Conservation (phyloP, 768 basidiomycete genomes). For the Neoboletus magnificus region DNA sequence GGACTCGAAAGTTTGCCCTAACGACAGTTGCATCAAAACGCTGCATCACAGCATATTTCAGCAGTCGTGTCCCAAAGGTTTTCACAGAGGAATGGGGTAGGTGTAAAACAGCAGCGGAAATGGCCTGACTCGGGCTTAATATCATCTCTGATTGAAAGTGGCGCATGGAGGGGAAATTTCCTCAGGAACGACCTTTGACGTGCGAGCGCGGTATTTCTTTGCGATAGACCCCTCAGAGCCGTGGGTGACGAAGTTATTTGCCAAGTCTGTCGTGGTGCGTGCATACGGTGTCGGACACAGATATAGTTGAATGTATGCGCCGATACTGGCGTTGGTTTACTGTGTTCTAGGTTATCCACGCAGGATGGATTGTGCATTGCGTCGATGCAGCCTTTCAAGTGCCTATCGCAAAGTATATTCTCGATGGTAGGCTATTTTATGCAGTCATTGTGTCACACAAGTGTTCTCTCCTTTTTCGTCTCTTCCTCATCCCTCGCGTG, state of each 20-base stretch:
- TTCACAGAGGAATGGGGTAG: slow-evolving; percentile 25
- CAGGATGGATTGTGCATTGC: slow-evolving; percentile 30
- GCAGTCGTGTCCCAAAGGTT: slow-evolving; percentile 20
- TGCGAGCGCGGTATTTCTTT: slow-evolving; percentile 29
- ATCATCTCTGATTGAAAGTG: slow-evolving; percentile 9
- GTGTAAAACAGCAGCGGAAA: neutral
- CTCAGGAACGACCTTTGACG: slow-evolving; percentile 6
- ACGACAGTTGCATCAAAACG: neutral
- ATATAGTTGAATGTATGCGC: slow-evolving; percentile 8
- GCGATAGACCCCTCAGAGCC: slow-evolving; percentile 26
- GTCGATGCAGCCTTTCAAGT: slow-evolving; percentile 23
- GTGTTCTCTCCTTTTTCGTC: neutral
- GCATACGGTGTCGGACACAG: neutral
- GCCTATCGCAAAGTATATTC: slow-evolving; percentile 27
- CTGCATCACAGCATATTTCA: slow-evolving; percentile 26
- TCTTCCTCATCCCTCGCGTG: neutral
- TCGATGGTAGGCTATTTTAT: slow-evolving; percentile 27
- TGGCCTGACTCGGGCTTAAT: neutral
- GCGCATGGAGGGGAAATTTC: slow-evolving; percentile 24
- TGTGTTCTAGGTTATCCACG: slow-evolving; percentile 28
- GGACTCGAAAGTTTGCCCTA: too few species aligned
- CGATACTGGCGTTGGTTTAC: neutral
- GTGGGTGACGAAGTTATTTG: slow-evolving; percentile 24
- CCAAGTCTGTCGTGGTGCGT: slow-evolving; percentile 30
- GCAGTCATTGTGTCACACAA: neutral